Conservation (phyloP, 139 green algal species). For the Tetraselmis striata region DNA sequence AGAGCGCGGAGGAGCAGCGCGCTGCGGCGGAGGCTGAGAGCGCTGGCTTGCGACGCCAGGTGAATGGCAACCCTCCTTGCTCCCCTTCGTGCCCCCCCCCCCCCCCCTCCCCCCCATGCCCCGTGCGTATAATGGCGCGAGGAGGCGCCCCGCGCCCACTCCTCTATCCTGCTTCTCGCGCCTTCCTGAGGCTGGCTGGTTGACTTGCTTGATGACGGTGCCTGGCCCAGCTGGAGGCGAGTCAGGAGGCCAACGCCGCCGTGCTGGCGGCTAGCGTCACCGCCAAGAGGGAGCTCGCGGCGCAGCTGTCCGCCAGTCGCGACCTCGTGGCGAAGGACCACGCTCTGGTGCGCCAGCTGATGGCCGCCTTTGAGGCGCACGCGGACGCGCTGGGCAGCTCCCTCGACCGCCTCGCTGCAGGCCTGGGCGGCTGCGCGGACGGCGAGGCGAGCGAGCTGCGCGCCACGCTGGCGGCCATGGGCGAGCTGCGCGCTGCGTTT, state of each 20-base stretch:
- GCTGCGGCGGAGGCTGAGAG: not conserved
- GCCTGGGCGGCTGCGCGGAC: not conserved
- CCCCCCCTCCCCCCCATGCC: too few relatives aligned
- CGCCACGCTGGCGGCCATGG: not conserved
- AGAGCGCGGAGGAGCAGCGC: not conserved
- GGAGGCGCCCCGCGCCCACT: too few relatives aligned
- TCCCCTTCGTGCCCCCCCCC: too few relatives aligned
- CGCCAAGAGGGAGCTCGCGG: not conserved
- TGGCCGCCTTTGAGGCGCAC: not conserved
- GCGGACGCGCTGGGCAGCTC: not conserved
- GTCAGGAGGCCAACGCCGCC: not conserved
- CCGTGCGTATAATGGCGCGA: too few relatives aligned
- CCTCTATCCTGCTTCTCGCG: too few relatives aligned
- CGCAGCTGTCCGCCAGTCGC: not conserved
- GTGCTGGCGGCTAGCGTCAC: not conserved
- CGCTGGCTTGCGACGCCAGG: too few relatives aligned
- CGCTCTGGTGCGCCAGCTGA: not conserved
- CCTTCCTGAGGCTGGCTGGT: too few relatives aligned
- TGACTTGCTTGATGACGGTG: too few relatives aligned
- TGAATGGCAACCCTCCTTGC: too few relatives aligned
- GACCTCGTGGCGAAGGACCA: not conserved
- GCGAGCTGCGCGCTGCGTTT: not conserved
- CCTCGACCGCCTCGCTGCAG: not conserved
- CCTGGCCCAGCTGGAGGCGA: not conserved
- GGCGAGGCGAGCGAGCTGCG: not conserved